Base-by-base conservation (phyloP, 805 yeast species). In the Komagataella kurtzmanii region DNA sequence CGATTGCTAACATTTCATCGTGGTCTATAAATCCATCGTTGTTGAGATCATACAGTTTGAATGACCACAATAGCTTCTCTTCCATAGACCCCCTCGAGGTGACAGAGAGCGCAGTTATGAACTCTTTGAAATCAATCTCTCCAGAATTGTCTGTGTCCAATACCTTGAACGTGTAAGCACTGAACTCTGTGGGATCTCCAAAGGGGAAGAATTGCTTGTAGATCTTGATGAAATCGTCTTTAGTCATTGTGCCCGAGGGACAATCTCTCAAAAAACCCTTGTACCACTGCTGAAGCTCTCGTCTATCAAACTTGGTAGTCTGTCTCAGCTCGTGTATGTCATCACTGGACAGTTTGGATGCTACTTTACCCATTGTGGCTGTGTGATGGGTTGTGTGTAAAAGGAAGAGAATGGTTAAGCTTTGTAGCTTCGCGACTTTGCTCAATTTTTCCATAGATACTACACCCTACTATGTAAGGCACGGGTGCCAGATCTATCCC, bases 231-330 rank as follows among this genome's bases (percentile, higher is more conserved):
- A 93, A 88, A 62, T 93, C 98, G 49, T 84, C 87, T 60, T 83
- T 85, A 2, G 89, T 80, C 24, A 93, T 72, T 63, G 84, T 90
- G 1, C 98, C 98, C 40, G 80, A 74, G 1, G 97, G 97, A 64
- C 97, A 91, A 65, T 93, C 99, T 62, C 97, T 76, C 46, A 85
- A 72, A 60, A 93, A 93, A 2, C 98, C 98, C 64, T 91, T 91
- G 64, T 91, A 91, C 99, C 99, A 93, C 63, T 91, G 99, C 66
- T 93, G 98, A 47, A 93, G 76, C 64, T 93, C 99, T 56, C 96
- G 76, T 51, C 90, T 81, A 62, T 91, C 96, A 62, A 93, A 93
- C 60, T 88, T 85, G 0, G 99, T 93, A 21, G 89, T 84, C 61
- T 80, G 83, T 63, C 85, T 85, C 54, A 93, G 77, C 51, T 84